Evolutionary conservation across 73 alveolate species (phyloP).

Genomic region (Stentor roeselii): DNA sequence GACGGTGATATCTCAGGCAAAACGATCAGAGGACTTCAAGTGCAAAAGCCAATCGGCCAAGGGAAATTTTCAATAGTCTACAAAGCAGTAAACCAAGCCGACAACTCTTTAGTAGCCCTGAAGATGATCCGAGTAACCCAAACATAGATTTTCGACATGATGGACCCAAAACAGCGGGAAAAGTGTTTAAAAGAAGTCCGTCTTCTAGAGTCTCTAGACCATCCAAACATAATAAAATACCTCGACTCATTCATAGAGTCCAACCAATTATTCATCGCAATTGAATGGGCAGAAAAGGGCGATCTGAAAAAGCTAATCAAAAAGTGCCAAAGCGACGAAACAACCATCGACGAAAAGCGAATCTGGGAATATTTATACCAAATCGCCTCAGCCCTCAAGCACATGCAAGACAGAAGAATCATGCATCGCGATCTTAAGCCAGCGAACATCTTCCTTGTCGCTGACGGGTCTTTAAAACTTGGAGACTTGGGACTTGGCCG

Average conservation of each 20-base stretch:
- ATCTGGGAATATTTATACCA: conserved; percentile 85
- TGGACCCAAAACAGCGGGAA: conserved; percentile 89
- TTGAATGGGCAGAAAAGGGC: conserved; percentile 99
- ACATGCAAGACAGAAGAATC: conserved; percentile 93
- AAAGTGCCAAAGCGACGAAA: conserved; percentile 76
- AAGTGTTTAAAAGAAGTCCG: conserved; percentile 94
- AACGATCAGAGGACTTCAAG: conserved; percentile 46
- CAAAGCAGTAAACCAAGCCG: conserved; percentile 80
- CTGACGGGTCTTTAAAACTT: conserved; percentile 81
- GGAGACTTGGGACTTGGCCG: conserved; percentile 98
- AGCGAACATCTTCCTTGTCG: conserved; percentile 88
- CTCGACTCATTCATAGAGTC: conserved; percentile 88
- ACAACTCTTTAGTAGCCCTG: conserved; percentile 74
- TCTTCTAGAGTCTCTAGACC: conserved; percentile 77
- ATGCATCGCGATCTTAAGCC: conserved; percentile 98
- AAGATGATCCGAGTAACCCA: conserved; percentile 77
- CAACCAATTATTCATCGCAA: conserved; percentile 90
- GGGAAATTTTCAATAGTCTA: conserved; percentile 96
- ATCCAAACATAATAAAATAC: conserved; percentile 87
- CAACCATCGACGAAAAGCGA: conserved; percentile 72
- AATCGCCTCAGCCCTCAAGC: conserved; percentile 87
- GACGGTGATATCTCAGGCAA: conserved; percentile 18
- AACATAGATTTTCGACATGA: conserved; percentile 92
- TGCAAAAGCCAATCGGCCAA: conserved; percentile 74
- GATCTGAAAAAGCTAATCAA: conserved; percentile 85